Evolutionary conservation across 257 asterid species (phyloP), one percentile per base, ranked within the genome.

Genomic region (Gentiana dahurica): DNA sequence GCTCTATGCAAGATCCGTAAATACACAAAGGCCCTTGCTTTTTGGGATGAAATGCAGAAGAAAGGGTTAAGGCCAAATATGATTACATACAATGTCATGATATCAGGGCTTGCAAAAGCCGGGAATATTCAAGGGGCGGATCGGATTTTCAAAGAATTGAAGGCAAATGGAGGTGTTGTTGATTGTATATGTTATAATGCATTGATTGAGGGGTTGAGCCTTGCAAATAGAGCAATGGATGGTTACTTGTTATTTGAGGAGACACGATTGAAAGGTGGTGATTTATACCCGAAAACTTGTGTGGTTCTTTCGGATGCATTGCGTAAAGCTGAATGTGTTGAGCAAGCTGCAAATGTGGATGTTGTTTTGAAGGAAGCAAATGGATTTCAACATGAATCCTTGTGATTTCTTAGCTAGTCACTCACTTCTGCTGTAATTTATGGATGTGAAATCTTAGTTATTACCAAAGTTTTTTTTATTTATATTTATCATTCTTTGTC

Each of bases 11-110:
- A 68, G 75, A 79, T 82, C 58, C 82, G 89, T 55, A 89, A 85
- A 65, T 85, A 85, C 81, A 89, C 81, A 39, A 89, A 89, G 66
- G 97, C 97, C 3, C 85, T 77, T 57, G 97, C 83, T 24, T 83
- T 85, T 76, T 89, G 97, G 97, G 94, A 89, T 54, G 95, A 85
- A 67, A 81, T 89, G 95, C 94, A 77, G 80, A 89, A 77, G 65
- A 76, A 75, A 63, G 94, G 95, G 55, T 35, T 89, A 77, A 75
- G 76, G 62, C 94, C 97, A n/a, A 79, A 85, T 60, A 74, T 37
- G 34, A 64, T 79, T 60, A 85, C 87, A 12, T 81, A 89, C 59
- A 67, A 76, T 12, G 79, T 91, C 10, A 83, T 89, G 95, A 85
- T 89, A 51, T 79, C 89, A 15, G 95, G 95, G 67, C 95, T 89